Percentiles rank a stretch among this genome's conserved stretches.
These are phyloP conservation scores for Aspergillus campestris DNA, from an alignment of 495 filamentous ascomycete genomes.

Conservation along the genomic window DNA sequence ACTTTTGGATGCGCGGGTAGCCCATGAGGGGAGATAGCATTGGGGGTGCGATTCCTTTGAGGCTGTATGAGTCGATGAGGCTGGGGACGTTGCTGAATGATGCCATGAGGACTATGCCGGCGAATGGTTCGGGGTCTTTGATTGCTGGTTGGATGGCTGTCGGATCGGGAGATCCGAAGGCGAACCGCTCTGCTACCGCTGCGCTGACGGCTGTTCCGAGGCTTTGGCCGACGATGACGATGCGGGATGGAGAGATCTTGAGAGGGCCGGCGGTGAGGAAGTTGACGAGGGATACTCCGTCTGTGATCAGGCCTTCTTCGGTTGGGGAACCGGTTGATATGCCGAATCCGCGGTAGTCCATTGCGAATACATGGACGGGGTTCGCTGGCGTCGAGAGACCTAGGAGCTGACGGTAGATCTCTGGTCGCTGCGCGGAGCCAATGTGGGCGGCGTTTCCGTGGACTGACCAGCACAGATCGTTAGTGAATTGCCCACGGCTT, in stretches of 20 bases:
- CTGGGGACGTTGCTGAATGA: slow-evolving; percentile 67
- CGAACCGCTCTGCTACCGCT: slow-evolving; percentile 62
- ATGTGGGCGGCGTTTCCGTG: slow-evolving; percentile 43
- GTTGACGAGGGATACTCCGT: slow-evolving; percentile 62
- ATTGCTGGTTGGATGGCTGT: slow-evolving; percentile 28
- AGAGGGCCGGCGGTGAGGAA: slow-evolving; percentile 41
- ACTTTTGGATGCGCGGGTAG: slow-evolving; percentile 44
- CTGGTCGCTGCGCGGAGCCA: slow-evolving; percentile 36
- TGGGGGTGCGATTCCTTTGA: slow-evolving; percentile 72
- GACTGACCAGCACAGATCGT: slow-evolving; percentile 15
- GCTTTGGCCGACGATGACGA: slow-evolving; percentile 79
- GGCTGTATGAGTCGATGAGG: slow-evolving; percentile 62
- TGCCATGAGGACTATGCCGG: slow-evolving; percentile 70
- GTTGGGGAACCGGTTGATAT: slow-evolving; percentile 70
- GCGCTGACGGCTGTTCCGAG: slow-evolving; percentile 79
- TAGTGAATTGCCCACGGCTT: background rate
- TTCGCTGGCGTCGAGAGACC: slow-evolving; percentile 38
- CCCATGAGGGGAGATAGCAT: slow-evolving; percentile 63
- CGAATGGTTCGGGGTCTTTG: slow-evolving; percentile 43
- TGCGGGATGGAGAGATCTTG: slow-evolving; percentile 55
- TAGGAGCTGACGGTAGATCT: slow-evolving; percentile 32
- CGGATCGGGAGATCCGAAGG: slow-evolving; percentile 34
- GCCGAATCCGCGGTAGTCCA: slow-evolving; percentile 91
- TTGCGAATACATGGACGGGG: slow-evolving; percentile 56
- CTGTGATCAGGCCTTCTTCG: slow-evolving; percentile 73